phyloP scores from a whole-genome alignment of 441 rosid genomes.

The Jatropha podagrica region DNA sequence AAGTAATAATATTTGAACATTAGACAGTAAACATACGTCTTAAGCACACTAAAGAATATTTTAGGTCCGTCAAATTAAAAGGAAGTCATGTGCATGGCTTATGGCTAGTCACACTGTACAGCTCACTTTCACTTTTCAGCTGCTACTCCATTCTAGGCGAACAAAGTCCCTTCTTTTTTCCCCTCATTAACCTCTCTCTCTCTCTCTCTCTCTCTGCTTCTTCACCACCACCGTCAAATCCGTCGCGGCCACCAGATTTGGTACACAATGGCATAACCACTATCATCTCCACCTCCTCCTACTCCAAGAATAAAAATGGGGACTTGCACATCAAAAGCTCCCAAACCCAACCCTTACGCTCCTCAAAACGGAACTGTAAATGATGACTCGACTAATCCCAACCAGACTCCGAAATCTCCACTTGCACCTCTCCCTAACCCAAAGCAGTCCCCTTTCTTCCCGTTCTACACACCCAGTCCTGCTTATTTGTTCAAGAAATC shows the following conservation, averaged over 20 bases:
- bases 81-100: slow-evolving; percentile 26
- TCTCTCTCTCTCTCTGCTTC: slow-evolving; percentile 9
- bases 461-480: slow-evolving; percentile 76
- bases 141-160: background rate
- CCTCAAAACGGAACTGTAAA: slow-evolving; percentile 36
- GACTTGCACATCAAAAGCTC: slow-evolving; percentile 70
- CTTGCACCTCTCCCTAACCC: slow-evolving; percentile 32
- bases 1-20: too few species aligned
- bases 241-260: background rate
- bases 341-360: slow-evolving; percentile 69
- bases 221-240: background rate
- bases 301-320: slow-evolving; percentile 47
- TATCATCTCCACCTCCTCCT: background rate
- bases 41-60: too few species aligned
- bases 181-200: background rate
- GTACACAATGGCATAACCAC: slow-evolving; percentile 9
- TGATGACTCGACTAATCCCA: slow-evolving; percentile 31
- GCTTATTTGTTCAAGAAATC: slow-evolving; percentile 55
- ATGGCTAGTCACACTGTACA: slow-evolving; percentile 16
- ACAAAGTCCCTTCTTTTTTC: background rate
- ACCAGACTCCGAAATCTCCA: slow-evolving; percentile 39
- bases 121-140: slow-evolving; percentile 23
- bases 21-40: too few species aligned
- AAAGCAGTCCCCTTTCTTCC: slow-evolving; percentile 65
- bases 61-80: too few species aligned